Base-by-base conservation (phyloP, 1,139 yeast species). In the Hemisphaericaspora subhashii region DNA sequence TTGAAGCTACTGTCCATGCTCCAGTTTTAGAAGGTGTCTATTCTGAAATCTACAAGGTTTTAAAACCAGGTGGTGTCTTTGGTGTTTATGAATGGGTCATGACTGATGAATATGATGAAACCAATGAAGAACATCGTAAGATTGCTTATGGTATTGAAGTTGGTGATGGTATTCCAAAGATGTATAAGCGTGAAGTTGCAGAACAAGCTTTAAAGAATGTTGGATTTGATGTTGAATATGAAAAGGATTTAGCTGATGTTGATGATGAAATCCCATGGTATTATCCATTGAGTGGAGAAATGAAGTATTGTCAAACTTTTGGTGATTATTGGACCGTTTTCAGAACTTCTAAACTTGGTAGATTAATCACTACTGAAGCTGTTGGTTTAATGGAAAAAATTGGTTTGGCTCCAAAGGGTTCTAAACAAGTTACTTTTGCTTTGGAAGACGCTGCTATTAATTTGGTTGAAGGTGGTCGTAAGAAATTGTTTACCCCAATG, bases 51-150 rank as follows among this genome's bases (percentile, higher is more conserved):
- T 92, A 81, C 79, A 87, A 89, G 62, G 97, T 88, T 23, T 78
- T 92, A 66, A 92, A 92, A 71, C 98, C 98, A 52, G 97, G 98
- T 61, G 98, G 98, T 62, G 79, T 77, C 37, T 92, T 92, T 54
- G 98, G 98, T 62, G 98, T 92, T 42, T 92, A 92, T 72, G 98
- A 92, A 71, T 92, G 98, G 98, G 98, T 92, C 49, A 84, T 92
- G 95, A 92, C 98, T 48, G 96, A 90, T 55, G 77, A 72, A 39
- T 94, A 88, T 64, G 98, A 92, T 62, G 96, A 86, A 68, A 66
- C 66, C 47, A 88, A 89, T 66, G 79, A 81, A 52, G 92, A 83
- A 64, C 98, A 92, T 71, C 87, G 97, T 66, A 86, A 86, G 62
- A 86, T 92, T 52, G 94, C 96, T 33, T 92, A 92, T 66, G 98